These are phyloP conservation scores for Colletotrichum tofieldiae DNA, from an alignment of 2,329 filamentous ascomycete genomes.

Conservation along the genomic window DNA sequence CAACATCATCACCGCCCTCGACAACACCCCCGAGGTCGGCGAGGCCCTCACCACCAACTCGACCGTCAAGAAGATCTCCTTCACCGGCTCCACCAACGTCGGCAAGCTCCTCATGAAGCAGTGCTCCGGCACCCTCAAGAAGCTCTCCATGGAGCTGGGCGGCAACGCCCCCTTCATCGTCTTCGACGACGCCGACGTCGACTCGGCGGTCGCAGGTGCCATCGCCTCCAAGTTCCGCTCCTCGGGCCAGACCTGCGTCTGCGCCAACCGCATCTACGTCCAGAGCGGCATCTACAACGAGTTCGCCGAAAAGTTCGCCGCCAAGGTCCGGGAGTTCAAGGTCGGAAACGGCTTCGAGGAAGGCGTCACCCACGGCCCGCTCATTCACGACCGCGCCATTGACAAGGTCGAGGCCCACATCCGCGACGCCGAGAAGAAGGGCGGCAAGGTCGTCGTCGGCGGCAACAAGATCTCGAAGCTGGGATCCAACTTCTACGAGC, in stretches of 20 bases:
- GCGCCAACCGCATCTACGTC: conserved; percentile 87
- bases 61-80: conserved; percentile 89
- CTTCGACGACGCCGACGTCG: conserved; percentile 94
- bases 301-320: conserved; percentile 79
- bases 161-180: conserved; percentile 98
- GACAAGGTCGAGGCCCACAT: conserved; percentile 86
- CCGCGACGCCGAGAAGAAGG: conserved; percentile 83
- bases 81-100: conserved; percentile 85
- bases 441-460: conserved; percentile 81
- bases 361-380: conserved; percentile 82
- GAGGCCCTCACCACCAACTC: conserved; percentile 82
- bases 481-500: conserved; percentile 89
- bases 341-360: conserved; percentile 82
- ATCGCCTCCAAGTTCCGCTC: conserved; percentile 93
- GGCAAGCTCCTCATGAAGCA: conserved; percentile 91
- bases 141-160: conserved; percentile 88
- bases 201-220: conserved; percentile 86
- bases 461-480: conserved; percentile 75
- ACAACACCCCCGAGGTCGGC: conserved; percentile 87
- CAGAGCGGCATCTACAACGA: conserved; percentile 84
- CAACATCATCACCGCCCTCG: conserved; percentile 85
- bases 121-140: conserved; percentile 86
- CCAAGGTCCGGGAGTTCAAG: conserved; percentile 81
- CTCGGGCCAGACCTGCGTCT: conserved; percentile 96
- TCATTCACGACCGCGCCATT: conserved; percentile 89